Evolutionary conservation across 495 filamentous ascomycete genomes (phyloP), one percentile per base, ranked within the genome.

Genomic region (Lindgomyces ingoldianus): DNA sequence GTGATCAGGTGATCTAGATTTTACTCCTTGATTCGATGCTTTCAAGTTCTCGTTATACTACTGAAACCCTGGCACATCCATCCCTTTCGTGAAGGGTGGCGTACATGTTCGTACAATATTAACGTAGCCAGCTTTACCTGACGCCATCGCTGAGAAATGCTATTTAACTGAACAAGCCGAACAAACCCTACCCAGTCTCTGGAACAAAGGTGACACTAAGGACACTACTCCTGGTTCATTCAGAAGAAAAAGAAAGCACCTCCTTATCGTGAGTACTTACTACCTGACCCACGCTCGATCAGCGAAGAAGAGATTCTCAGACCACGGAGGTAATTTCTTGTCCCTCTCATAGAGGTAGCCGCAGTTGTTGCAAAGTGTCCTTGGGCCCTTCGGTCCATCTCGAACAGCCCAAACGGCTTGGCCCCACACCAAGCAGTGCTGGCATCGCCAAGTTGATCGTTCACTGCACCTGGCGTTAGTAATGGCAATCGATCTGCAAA

Each of bases 351-450:
- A 96, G 3, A 91, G 78, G 53, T 91, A 87, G 57, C 91, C 93
- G 77, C 94, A 99, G 72, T 96, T 98, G 75, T 89, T 88, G 77
- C 94, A 99, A 21, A 99, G 84, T 22, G 91, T 89, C 22, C 90
- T 87, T 56, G 87, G 83, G 46, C 93, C 94, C 65, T 82, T 79
- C 18, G 94, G 94, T 22, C 94, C 94, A 72, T 99, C 94, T 72
- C 93, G 78, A 10, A 97, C 93, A 57, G 88, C 91, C 95, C 94
- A 99, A 25, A 96, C 90, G 4, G 90, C 87, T 30, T 87, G 87
- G 29, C 95, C 94, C 84, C 90, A 91, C 6, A 97, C 86, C 65
- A 79, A 81, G 74, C 94, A 99, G 74, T 96, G 93, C n/a, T 78
- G 76, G 79, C 94, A 99, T 45, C 91, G 83, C 94, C 94, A 99